These are phyloP conservation scores for Phlyctochytrium bullatum DNA, from an alignment of 192 early-diverging fungal species.

Conservation along the genomic window DNA sequence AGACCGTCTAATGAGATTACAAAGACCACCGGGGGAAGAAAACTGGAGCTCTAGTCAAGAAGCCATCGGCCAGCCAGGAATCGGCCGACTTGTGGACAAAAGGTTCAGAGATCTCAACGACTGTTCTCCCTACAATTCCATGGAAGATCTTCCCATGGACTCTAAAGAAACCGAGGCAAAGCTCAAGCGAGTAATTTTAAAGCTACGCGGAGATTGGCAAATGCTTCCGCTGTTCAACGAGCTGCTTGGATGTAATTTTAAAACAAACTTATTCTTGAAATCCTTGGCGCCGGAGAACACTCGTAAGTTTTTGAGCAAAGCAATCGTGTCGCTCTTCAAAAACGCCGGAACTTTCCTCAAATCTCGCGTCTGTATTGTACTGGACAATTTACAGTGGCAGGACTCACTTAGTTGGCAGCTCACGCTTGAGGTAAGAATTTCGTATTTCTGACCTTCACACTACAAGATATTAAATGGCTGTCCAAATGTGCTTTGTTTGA, in stretches of 20 bases:
- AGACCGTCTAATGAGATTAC: no score
- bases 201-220: not conserved
- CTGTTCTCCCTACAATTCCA: not conserved
- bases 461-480: not conserved
- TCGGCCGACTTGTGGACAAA: no score
- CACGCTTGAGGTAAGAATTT: not conserved
- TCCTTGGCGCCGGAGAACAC: not conserved
- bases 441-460: not conserved
- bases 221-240: not conserved
- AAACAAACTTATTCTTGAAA: not conserved
- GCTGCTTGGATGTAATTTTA: not conserved
- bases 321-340: not conserved
- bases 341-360: not conserved
- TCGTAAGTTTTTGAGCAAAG: not conserved
- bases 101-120: not conserved
- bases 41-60: no score
- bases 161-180: not conserved
- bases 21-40: no score
- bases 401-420: not conserved
- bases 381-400: slow-evolving; percentile 1
- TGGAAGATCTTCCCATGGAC: not conserved
- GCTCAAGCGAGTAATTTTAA: not conserved
- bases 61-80: no score
- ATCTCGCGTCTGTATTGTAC: not conserved
- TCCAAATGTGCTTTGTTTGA: not conserved